Conservation (phyloP, 306 rosid species). For the Begonia peltatifolia region DNA sequence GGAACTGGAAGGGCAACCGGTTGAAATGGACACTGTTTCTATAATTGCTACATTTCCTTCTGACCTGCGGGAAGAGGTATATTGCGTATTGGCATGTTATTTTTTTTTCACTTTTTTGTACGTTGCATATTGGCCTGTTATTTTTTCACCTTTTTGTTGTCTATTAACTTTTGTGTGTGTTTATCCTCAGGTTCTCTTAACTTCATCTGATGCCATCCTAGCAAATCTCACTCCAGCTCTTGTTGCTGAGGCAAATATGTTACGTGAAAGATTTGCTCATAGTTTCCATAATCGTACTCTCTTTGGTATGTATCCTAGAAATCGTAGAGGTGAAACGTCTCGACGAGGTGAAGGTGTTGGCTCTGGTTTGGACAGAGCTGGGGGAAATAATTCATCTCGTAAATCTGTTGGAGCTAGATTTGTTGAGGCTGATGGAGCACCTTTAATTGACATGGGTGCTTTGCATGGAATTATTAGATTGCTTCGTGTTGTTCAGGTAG, state of each 20-base stretch:
- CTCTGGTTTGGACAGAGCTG: slow-evolving; percentile 50
- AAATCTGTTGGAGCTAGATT: slow-evolving; percentile 58
- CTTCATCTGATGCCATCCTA: slow-evolving; percentile 91
- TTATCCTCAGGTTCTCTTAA: slow-evolving; percentile 64
- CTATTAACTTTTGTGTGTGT: not conserved
- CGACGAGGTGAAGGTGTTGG: slow-evolving; percentile 69
- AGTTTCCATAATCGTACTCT: slow-evolving; percentile 70
- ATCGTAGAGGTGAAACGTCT: slow-evolving; percentile 84
- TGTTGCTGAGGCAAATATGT: slow-evolving; percentile 93
- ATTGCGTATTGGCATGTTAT: slow-evolving; percentile 8
- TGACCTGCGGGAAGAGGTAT: slow-evolving; percentile 89
- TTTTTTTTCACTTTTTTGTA: not conserved
- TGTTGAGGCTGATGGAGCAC: slow-evolving; percentile 90
- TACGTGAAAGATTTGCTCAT: slow-evolving; percentile 93
- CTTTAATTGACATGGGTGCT: slow-evolving; percentile 71
- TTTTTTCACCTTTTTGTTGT: not conserved
- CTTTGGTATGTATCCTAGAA: slow-evolving; percentile 87
- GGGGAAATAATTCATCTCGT: slow-evolving; percentile 56
- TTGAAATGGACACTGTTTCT: slow-evolving; percentile 95
- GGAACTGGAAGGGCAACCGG: slow-evolving; percentile 97
- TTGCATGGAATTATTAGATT: slow-evolving; percentile 73
- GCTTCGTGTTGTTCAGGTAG: slow-evolving; percentile 89
- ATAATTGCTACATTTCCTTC: slow-evolving; percentile 97
- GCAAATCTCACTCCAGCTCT: slow-evolving; percentile 96
- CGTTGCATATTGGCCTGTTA: not conserved